A percentile compares a stretch with the other conserved stretches of the same genome.
phyloP scores from a whole-genome alignment of 257 asterid species.

The Petunia secreta region DNA sequence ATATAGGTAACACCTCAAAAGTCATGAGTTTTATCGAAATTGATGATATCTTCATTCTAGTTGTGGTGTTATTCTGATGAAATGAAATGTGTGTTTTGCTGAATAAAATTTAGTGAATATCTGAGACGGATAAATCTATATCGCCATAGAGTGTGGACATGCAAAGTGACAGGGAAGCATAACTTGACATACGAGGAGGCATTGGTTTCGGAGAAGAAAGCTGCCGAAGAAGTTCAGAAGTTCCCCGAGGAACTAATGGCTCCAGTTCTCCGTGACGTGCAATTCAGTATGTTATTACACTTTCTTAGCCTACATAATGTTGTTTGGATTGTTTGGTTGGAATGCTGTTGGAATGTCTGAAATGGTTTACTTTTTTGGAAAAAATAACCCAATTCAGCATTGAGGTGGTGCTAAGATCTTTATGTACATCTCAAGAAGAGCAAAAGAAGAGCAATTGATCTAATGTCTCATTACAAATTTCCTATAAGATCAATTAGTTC shows the following conservation, averaged over 20 bases:
- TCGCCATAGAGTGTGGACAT: constrained; percentile 78
- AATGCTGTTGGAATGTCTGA: too few species aligned
- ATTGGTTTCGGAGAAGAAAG: constrained; percentile 73
- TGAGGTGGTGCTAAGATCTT: too few species aligned
- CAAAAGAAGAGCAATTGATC: too few species aligned
- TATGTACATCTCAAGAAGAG: too few species aligned
- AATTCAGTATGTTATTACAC: constrained; percentile 67
- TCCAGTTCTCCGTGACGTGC: constrained; percentile 74
- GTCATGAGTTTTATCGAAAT: background rate
- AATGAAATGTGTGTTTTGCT: background rate
- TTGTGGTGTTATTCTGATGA: background rate
- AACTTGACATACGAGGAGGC: constrained; percentile 94
- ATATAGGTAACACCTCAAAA: constrained; percentile 51
- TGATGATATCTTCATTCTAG: background rate
- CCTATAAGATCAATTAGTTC: too few species aligned
- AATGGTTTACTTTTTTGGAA: too few species aligned
- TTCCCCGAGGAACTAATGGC: constrained; percentile 65
- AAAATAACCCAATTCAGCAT: too few species aligned
- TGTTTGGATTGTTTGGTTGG: too few species aligned
- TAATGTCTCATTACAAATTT: too few species aligned
- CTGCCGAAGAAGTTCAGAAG: constrained; percentile 58
- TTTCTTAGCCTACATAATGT: constrained; percentile 21
- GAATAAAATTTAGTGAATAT: constrained; percentile 63
- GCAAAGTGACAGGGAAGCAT: constrained; percentile 86
- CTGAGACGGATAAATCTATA: constrained; percentile 76